Percentiles rank a stretch among this genome's conserved stretches.
Evolutionary conservation across 208 protist genomes (phyloP).

Genomic region (Trypanosoma platydactyli): DNA sequence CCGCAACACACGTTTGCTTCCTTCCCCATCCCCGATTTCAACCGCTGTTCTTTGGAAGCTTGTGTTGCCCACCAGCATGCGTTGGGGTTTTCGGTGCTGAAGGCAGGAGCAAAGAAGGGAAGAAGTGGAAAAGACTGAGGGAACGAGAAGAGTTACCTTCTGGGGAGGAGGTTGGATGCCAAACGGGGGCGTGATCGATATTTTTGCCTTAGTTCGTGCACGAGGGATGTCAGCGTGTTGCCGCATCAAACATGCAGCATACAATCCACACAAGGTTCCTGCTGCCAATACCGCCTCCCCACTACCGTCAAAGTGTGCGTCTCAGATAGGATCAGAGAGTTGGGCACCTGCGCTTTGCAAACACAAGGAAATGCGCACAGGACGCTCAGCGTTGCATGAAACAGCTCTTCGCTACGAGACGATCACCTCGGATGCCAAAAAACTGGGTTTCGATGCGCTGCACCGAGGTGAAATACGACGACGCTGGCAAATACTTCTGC

Average conservation of each 20-base stretch:
- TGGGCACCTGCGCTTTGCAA: neutral
- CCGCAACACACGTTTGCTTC: too few species aligned
- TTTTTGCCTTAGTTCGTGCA: neutral
- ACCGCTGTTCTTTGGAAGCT: too few species aligned
- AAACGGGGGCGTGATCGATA: neutral
- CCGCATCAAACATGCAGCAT: neutral
- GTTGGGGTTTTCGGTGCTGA: neutral
- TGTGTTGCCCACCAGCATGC: too few species aligned
- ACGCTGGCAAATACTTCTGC: neutral
- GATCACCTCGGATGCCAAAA: conserved; percentile 19
- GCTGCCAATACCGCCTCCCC: neutral
- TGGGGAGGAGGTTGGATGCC: neutral
- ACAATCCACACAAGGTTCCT: neutral
- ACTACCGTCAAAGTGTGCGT: neutral
- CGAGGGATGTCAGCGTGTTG: neutral
- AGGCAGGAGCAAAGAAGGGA: too few species aligned
- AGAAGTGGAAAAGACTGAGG: too few species aligned
- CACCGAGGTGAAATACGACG: conserved; percentile 28
- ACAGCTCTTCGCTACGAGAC: neutral
- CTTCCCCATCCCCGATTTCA: too few species aligned
- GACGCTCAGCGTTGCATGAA: neutral
- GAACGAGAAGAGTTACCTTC: too few species aligned
- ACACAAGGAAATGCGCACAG: neutral
- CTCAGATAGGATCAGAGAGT: too few species aligned
- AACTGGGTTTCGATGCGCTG: conserved; percentile 16